Conservation (phyloP, 208 protist species). For the Leptomonas seymouri region DNA sequence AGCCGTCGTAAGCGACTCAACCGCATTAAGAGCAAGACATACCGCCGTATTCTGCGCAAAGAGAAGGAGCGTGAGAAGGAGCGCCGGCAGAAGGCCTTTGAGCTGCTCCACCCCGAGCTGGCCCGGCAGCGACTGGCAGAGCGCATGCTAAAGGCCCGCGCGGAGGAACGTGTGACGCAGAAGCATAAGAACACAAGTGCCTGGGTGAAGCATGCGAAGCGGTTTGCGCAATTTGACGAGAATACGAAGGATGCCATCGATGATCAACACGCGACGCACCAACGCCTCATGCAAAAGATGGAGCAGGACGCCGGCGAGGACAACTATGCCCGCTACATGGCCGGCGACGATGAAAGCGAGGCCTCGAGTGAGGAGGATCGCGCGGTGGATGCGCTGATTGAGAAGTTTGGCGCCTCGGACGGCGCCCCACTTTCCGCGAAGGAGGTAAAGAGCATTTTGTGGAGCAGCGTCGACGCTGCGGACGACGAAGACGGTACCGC, state of each 20-base stretch:
- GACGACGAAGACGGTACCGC: slow-evolving; percentile 14
- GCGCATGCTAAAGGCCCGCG: slow-evolving; percentile 79
- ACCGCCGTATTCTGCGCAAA: slow-evolving; percentile 91
- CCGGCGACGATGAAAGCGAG: slow-evolving; percentile 43
- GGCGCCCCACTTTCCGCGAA: slow-evolving; percentile 17
- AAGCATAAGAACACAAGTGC: slow-evolving; percentile 93
- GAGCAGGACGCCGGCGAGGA: slow-evolving; percentile 86
- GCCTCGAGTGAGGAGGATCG: slow-evolving; percentile 78
- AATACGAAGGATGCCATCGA: slow-evolving; percentile 88
- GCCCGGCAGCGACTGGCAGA: slow-evolving; percentile 74
- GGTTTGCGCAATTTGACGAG: slow-evolving; percentile 76
- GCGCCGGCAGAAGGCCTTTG: slow-evolving; percentile 78
- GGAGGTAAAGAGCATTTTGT: slow-evolving; percentile 52
- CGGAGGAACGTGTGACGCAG: slow-evolving; percentile 89
- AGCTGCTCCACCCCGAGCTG: slow-evolving; percentile 88
- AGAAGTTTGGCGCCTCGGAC: slow-evolving; percentile 21
- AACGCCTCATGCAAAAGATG: slow-evolving; percentile 91
- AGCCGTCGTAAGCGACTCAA: slow-evolving; percentile 86
- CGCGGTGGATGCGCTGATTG: slow-evolving; percentile 81
- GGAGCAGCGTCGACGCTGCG: slow-evolving; percentile 34
- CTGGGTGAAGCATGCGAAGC: slow-evolving; percentile 92
- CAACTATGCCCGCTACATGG: slow-evolving; percentile 60
- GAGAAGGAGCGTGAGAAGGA: slow-evolving; percentile 91
- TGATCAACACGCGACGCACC: slow-evolving; percentile 84
- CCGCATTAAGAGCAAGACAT: slow-evolving; percentile 94